phyloP scores from a whole-genome alignment of 2,329 filamentous ascomycete species.

The Sclerotinia minor region DNA sequence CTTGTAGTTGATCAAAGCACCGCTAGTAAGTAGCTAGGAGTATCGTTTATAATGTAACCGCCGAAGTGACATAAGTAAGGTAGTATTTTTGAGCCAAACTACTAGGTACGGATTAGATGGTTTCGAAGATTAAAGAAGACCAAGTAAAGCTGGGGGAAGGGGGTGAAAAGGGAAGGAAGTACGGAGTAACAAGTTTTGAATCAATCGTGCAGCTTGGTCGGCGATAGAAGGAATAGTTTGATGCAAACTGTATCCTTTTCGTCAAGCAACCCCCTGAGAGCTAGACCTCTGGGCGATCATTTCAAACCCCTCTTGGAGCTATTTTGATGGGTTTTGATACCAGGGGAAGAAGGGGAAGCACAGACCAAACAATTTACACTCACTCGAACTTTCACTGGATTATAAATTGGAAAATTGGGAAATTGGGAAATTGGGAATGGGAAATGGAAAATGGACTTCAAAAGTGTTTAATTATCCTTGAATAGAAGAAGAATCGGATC shows the following conservation, averaged over 20 bases:
- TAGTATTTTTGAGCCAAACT: not conserved
- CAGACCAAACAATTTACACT: not conserved
- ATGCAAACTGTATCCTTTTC: constrained; percentile 9
- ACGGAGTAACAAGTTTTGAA: not conserved
- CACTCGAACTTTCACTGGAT: too few relatives aligned
- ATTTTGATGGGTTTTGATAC: not conserved
- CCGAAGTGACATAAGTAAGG: not conserved
- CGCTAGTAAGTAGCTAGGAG: not conserved
- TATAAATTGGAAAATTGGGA: not conserved
- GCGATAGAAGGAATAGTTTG: constrained; percentile 8
- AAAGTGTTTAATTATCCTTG: not conserved
- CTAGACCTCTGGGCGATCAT: constrained; percentile 9
- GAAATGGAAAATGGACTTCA: not conserved
- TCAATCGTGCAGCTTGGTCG: constrained; percentile 15
- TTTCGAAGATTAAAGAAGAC: constrained; percentile 8
- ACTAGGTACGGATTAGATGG: constrained; percentile 2
- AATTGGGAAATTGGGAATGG: too few relatives aligned
- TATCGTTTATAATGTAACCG: not conserved
- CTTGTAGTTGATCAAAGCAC: not conserved
- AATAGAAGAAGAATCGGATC: too few relatives aligned
- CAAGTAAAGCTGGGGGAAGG: not conserved
- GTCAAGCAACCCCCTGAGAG: constrained; percentile 23
- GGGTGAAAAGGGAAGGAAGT: not conserved
- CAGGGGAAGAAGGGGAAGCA: not conserved
- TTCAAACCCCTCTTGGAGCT: not conserved